phyloP scores from a whole-genome alignment of 2,329 filamentous ascomycete species.

The Ophiostoma triangulosporum region DNA sequence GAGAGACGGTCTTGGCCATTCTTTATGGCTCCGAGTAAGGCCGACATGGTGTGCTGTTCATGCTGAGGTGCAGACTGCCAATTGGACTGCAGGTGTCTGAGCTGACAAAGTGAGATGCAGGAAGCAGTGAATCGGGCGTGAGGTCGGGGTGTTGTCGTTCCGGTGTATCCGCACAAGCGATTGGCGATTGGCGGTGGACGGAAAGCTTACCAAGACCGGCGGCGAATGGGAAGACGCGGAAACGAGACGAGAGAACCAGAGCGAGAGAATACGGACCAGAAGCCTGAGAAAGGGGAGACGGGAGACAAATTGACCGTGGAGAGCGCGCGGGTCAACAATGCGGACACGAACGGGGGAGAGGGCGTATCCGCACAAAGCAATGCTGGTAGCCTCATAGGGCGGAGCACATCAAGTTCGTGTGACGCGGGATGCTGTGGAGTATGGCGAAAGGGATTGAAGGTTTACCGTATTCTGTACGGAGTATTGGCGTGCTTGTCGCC shows the following conservation, averaged over 20 bases:
- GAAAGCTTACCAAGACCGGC: background rate
- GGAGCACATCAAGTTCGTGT: background rate
- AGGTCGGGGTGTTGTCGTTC: background rate
- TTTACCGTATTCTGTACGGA: too few relatives aligned
- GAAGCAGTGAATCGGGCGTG: background rate
- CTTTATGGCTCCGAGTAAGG: constrained; percentile 12
- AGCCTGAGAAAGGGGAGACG: too few relatives aligned
- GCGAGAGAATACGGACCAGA: too few relatives aligned
- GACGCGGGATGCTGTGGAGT: background rate
- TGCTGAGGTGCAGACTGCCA: background rate
- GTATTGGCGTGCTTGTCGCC: background rate
- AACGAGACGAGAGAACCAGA: background rate
- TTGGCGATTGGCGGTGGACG: background rate
- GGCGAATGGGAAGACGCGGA: background rate
- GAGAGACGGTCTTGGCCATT: constrained; percentile 9
- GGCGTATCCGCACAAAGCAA: background rate
- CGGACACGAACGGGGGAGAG: background rate
- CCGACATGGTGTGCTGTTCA: constrained; percentile 10
- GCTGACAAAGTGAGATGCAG: background rate
- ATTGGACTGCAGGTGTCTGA: background rate
- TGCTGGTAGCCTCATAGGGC: background rate
- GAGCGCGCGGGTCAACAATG: background rate
- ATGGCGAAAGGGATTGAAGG: background rate
- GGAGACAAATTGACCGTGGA: background rate
- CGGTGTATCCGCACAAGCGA: background rate